phyloP scores from a whole-genome alignment of 176 grass and related monocot species.

The Areca catechu region DNA sequence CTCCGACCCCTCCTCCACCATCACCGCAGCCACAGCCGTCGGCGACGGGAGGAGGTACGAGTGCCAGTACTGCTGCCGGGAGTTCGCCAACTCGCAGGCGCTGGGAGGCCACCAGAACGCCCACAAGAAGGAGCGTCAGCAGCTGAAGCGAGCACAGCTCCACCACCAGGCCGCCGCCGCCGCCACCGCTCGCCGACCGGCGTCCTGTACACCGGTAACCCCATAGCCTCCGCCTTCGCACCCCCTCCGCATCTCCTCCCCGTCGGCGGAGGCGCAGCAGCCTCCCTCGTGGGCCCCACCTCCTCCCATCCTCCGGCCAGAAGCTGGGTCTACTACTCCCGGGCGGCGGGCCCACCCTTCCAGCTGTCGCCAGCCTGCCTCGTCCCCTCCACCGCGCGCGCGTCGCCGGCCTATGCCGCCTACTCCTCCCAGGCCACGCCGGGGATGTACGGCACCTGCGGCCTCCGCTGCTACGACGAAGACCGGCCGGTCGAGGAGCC shows the following conservation, averaged over 20 bases:
- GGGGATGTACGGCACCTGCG: background rate
- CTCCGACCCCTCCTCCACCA: slow-evolving; percentile 18
- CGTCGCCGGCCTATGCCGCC: background rate
- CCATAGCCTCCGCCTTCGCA: slow-evolving; percentile 14
- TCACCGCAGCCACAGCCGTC: background rate
- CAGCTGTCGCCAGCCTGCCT: slow-evolving; percentile 14
- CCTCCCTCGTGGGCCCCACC: too few species aligned
- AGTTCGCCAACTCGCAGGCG: slow-evolving; percentile 62
- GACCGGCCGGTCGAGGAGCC: background rate
- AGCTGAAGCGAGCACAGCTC: slow-evolving; percentile 40
- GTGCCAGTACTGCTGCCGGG: slow-evolving; percentile 64
- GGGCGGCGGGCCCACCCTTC: slow-evolving; percentile 11
- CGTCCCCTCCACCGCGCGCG: slow-evolving; percentile 4
- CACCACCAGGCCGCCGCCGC: background rate
- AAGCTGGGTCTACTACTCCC: background rate
- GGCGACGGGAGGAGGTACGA: slow-evolving; percentile 27
- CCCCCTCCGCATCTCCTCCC: slow-evolving; percentile 19
- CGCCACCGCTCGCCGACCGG: background rate
- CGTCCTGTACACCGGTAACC: slow-evolving; percentile 7
- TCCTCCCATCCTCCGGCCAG: background rate
- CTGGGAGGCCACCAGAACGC: slow-evolving; percentile 56
- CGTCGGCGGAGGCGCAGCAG: background rate
- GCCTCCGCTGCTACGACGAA: background rate
- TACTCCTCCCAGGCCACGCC: slow-evolving; percentile 5
- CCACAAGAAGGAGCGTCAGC: slow-evolving; percentile 64